A percentile compares a stretch with the other conserved stretches of the same genome.
These are phyloP conservation scores for Artemisia argyi DNA, from an alignment of 129 eudicot genomes.

Conservation along the genomic window DNA sequence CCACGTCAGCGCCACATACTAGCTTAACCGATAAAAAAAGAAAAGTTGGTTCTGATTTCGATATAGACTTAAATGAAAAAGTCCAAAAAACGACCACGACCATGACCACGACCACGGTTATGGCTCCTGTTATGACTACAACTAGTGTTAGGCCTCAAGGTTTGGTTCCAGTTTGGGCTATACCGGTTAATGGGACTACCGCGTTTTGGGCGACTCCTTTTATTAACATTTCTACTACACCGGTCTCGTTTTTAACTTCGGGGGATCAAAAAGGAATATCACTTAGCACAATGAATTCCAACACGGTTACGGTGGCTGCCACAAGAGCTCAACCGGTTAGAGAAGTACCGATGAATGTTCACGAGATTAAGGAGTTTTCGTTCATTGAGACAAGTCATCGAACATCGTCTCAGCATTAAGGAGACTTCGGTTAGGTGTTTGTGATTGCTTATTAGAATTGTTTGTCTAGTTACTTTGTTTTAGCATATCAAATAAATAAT, in stretches of 20 bases:
- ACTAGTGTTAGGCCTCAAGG: slow-evolving; percentile 25
- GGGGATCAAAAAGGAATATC: slow-evolving; percentile 22
- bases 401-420: slow-evolving; percentile 23
- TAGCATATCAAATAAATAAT: no score
- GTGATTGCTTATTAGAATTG: background rate
- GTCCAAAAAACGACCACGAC: background rate
- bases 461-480: no score
- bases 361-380: slow-evolving; percentile 20
- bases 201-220: slow-evolving; percentile 50
- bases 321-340: background rate
- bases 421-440: background rate
- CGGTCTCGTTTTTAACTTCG: slow-evolving; percentile 40
- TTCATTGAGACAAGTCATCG: slow-evolving; percentile 28
- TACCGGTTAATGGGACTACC: slow-evolving; percentile 43
- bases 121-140: slow-evolving; percentile 57
- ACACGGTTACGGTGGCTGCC: background rate
- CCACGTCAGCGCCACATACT: background rate
- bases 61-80: slow-evolving; percentile 29
- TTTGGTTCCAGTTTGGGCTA: slow-evolving; percentile 49
- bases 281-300: background rate
- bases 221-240: slow-evolving; percentile 35
- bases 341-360: slow-evolving; percentile 2
- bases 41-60: slow-evolving; percentile 44
- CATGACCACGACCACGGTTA: background rate
- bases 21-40: slow-evolving; percentile 26